phyloP scores from a whole-genome alignment of 2,329 filamentous ascomycete genomes.

The Sporothrix variecibatus region DNA sequence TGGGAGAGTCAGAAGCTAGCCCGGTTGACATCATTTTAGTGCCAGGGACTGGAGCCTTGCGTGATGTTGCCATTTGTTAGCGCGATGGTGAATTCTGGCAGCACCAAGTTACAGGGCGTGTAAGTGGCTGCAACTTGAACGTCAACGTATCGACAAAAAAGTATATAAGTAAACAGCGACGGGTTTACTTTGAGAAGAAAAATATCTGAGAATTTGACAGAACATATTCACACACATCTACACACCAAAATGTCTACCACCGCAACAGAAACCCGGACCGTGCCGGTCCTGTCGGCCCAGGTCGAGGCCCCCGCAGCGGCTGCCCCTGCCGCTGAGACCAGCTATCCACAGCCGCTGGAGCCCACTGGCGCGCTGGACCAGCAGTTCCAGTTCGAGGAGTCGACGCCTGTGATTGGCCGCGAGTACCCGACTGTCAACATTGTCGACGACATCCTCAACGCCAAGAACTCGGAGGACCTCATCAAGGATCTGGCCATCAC shows the following conservation, averaged over 20 bases:
- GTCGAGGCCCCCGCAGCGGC: background rate
- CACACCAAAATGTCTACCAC: background rate
- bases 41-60: background rate
- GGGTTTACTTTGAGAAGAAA: background rate
- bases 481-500: constrained; percentile 63
- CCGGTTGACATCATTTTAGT: constrained; percentile 17
- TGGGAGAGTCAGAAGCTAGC: background rate
- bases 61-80: constrained; percentile 4
- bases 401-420: constrained; percentile 58
- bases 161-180: background rate
- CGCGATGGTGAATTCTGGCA: background rate
- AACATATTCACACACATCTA: background rate
- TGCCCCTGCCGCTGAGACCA: background rate
- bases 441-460: constrained; percentile 55
- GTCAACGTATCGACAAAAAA: background rate
- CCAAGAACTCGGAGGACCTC: constrained; percentile 54
- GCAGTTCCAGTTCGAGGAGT: constrained; percentile 48
- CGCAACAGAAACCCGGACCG: constrained; percentile 9
- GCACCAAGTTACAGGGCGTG: background rate
- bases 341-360: constrained; percentile 26
- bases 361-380: constrained; percentile 44
- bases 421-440: constrained; percentile 50
- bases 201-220: background rate
- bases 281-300: constrained; percentile 2
- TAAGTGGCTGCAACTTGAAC: background rate